These are phyloP conservation scores for Ascoidea tarda DNA, from an alignment of 805 yeast genomes.

Conservation along the genomic window DNA sequence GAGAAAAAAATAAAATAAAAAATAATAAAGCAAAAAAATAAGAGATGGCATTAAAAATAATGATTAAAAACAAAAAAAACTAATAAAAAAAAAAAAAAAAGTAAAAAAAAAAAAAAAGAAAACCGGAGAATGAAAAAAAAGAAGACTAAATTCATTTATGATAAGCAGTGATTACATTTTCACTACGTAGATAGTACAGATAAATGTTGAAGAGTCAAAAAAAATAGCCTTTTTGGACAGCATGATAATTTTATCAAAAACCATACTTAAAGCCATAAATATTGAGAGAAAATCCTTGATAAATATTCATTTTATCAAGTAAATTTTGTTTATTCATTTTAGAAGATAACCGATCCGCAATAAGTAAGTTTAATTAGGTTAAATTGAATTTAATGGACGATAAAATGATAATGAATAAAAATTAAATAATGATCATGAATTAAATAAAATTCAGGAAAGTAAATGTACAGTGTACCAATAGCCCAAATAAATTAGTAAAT, in stretches of 20 bases:
- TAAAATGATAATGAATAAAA: no score
- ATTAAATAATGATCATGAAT: no score
- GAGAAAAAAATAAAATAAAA: conserved; percentile 5
- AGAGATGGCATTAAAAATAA: conserved; percentile 14
- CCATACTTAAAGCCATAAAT: not conserved
- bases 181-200: not conserved
- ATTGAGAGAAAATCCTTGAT: no score
- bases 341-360: no score
- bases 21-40: conserved; percentile 12
- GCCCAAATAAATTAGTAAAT: no score
- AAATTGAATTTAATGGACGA: no score
- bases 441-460: no score
- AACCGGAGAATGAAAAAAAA: conserved; percentile 7
- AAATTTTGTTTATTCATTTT: no score
- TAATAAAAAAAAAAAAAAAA: conserved; percentile 7
- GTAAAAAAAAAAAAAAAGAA: conserved; percentile 10
- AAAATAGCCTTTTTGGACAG: not conserved
- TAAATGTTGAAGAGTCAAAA: not conserved
- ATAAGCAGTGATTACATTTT: not conserved
- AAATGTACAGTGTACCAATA: no score
- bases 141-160: conserved; percentile 1
- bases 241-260: not conserved
- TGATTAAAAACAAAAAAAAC: conserved; percentile 11
- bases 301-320: no score
- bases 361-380: no score